Conservation (phyloP, 73 alveolate genomes). For the Durusdinium trenchii region DNA sequence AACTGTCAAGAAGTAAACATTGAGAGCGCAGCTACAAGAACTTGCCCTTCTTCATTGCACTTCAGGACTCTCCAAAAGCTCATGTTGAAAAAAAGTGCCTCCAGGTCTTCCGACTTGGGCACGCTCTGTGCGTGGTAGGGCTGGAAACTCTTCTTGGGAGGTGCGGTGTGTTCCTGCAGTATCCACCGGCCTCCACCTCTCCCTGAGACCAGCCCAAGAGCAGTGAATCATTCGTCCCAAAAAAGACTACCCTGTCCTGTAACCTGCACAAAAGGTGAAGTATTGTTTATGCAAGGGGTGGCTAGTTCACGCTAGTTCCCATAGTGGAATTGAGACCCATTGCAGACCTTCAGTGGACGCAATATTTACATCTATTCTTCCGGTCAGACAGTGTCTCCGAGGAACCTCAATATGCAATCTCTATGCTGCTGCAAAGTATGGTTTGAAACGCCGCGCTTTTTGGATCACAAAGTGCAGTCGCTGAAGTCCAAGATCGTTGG, state of each 20-base stretch:
- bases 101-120: slow-evolving; percentile 86
- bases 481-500: slow-evolving; percentile 78
- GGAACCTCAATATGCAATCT: no score
- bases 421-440: background rate
- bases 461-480: slow-evolving; percentile 60
- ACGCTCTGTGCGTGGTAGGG: slow-evolving; percentile 90
- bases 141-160: slow-evolving; percentile 59
- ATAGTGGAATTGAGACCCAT: no score
- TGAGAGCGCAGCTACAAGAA: background rate
- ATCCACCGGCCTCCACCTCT: no score
- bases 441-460: background rate
- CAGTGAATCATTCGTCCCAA: no score
- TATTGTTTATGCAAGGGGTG: no score
- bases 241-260: no score
- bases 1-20: background rate
- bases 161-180: slow-evolving; percentile 52
- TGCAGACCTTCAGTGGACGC: no score
- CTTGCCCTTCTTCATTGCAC: background rate
- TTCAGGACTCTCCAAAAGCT: background rate
- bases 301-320: no score
- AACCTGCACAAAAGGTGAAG: no score
- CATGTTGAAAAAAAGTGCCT: background rate
- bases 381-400: no score
- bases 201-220: no score
- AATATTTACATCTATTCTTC: no score